Evolutionary conservation across 148 eudicot species (phyloP).

Genomic region (Heliosperma pusillum): DNA sequence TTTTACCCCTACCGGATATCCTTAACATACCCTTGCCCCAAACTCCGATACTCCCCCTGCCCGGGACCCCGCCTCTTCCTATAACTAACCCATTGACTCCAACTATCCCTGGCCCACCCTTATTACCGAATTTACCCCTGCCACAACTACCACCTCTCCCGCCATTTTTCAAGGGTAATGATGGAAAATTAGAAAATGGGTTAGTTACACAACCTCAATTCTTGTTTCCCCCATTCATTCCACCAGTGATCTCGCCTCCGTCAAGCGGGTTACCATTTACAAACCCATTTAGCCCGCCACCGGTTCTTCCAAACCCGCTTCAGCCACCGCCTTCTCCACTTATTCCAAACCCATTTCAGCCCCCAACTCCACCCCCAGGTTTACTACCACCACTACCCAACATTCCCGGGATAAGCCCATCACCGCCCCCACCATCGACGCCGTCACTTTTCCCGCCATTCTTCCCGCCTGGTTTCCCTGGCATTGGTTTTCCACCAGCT

Average conservation of each 20-base stretch:
- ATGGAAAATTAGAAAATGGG: conserved; percentile 6
- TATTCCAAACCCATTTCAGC: conserved; percentile 41
- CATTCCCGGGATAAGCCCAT: conserved; percentile 22
- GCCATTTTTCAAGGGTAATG: conserved; percentile 19
- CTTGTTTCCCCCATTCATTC: conserved; percentile 31
- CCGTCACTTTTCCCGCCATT: conserved; percentile 33
- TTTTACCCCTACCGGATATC: background rate
- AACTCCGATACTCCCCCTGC: conserved; percentile 16
- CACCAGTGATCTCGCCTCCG: conserved; percentile 32
- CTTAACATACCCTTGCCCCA: conserved; percentile 17
- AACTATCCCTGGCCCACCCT: conserved; percentile 31
- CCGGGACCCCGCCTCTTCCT: conserved; percentile 15
- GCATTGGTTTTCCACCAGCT: conserved; percentile 19
- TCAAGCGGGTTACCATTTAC: conserved; percentile 35
- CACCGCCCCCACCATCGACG: background rate
- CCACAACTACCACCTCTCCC: conserved; percentile 65
- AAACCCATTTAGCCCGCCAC: conserved; percentile 43
- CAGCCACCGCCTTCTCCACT: conserved; percentile 37
- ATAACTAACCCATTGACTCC: conserved; percentile 35
- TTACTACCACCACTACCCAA: conserved; percentile 28
- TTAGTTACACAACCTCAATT: conserved; percentile 10
- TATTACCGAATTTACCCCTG: conserved; percentile 45
- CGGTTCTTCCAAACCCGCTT: conserved; percentile 36
- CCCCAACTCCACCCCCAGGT: conserved; percentile 37
- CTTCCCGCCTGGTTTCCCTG: conserved; percentile 26